Conservation (phyloP, 148 eudicot genomes). For the Rhododendron ovatum region DNA sequence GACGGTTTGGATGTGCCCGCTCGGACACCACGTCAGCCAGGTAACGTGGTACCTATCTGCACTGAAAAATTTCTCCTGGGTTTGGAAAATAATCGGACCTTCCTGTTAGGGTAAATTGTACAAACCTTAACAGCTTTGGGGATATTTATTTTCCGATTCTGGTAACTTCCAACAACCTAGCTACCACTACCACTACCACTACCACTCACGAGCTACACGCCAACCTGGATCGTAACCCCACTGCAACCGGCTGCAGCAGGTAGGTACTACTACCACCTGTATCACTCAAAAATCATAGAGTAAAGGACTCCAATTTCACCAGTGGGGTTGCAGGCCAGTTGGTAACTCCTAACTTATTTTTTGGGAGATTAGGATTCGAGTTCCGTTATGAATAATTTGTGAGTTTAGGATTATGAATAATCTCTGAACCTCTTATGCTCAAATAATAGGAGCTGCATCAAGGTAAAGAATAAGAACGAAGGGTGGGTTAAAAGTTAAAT, state of each 20-base stretch:
- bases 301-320: too few relatives aligned
- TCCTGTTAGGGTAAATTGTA: constrained; percentile 18
- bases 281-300: background rate
- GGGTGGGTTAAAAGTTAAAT: too few relatives aligned
- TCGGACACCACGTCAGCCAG: too few relatives aligned
- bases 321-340: too few relatives aligned
- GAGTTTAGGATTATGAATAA: too few relatives aligned
- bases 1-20: too few relatives aligned
- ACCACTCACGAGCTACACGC: constrained; percentile 1
- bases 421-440: too few relatives aligned
- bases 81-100: background rate
- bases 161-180: background rate
- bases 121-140: constrained; percentile 14
- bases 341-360: accelerated
- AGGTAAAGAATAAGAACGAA: too few relatives aligned
- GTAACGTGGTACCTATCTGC: too few relatives aligned
- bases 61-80: too few relatives aligned
- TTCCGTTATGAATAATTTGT: accelerated
- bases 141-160: constrained; percentile 15
- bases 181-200: background rate
- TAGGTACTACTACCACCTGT: background rate
- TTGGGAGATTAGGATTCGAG: too few relatives aligned
- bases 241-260: background rate
- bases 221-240: background rate
- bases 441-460: too few relatives aligned